A percentile compares a stretch with the other conserved stretches of the same genome.
These are phyloP conservation scores for Saxophila tyrrhenica DNA, from an alignment of 495 filamentous ascomycete genomes.

Conservation along the genomic window DNA sequence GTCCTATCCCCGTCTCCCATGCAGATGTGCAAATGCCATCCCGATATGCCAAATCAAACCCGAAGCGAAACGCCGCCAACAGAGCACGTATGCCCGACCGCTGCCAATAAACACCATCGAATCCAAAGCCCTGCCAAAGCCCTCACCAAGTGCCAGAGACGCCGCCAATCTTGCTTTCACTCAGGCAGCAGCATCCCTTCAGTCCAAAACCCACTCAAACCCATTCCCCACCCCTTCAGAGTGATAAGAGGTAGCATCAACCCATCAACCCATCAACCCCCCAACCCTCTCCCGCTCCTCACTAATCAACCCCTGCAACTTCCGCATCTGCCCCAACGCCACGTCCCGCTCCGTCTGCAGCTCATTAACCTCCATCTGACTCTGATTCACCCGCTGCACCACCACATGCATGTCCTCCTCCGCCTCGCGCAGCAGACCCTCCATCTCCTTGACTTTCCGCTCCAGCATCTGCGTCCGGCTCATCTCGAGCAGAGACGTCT, in stretches of 20 bases:
- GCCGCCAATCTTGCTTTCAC: too few relatives aligned
- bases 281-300: constrained; percentile 47
- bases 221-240: too few relatives aligned
- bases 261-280: constrained; percentile 15
- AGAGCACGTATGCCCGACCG: neutral
- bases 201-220: too few relatives aligned
- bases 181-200: too few relatives aligned
- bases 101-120: neutral
- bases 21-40: neutral
- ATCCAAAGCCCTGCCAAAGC: neutral
- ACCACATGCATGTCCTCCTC: constrained; percentile 92
- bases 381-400: constrained; percentile 78
- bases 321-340: constrained; percentile 69
- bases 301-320: constrained; percentile 54
- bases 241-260: too few relatives aligned
- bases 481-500: constrained; percentile 34
- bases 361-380: constrained; percentile 87
- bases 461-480: constrained; percentile 62
- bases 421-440: constrained; percentile 67
- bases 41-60: neutral
- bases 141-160: too few relatives aligned
- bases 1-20: neutral
- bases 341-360: constrained; percentile 86
- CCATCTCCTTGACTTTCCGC: constrained; percentile 62
- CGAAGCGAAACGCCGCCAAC: neutral